Evolutionary conservation across 257 asterid species (phyloP).

Genomic region (Solanum arcanum): DNA sequence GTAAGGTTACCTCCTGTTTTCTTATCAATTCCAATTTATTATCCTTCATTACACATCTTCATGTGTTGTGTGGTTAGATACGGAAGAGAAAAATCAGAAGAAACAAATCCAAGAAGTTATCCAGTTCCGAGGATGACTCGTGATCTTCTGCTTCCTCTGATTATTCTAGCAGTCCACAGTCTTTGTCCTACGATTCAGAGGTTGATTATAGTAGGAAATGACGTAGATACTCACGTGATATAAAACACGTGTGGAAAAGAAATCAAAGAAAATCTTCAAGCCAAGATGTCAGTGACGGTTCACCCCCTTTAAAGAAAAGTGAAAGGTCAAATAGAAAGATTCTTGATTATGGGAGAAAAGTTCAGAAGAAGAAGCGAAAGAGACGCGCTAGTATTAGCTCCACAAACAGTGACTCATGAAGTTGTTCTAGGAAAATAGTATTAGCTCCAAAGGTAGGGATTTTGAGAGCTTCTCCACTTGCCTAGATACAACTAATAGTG

Average conservation of each 20-base stretch:
- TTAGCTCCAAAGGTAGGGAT: conserved; percentile 44
- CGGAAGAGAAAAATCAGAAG: conserved; percentile 47
- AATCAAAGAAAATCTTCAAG: conserved; percentile 23
- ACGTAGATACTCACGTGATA: conserved; percentile 7
- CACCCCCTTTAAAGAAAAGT: conserved; percentile 25
- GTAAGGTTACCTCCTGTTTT: neutral
- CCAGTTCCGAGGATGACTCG: conserved; percentile 22
- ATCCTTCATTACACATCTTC: neutral
- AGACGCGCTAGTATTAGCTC: conserved; percentile 31
- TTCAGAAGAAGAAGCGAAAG: conserved; percentile 35
- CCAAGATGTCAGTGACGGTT: conserved; percentile 16
- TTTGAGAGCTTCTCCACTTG: conserved; percentile 40
- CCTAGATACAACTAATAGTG: too few species aligned
- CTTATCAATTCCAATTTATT: neutral
- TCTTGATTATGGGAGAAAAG: conserved; percentile 32
- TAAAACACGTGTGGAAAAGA: conserved; percentile 22
- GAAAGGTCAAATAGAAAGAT: conserved; percentile 37
- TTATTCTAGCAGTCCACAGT: conserved; percentile 32
- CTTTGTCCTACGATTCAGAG: conserved; percentile 32
- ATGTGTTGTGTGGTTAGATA: conserved; percentile 13
- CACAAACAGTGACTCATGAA: conserved; percentile 36
- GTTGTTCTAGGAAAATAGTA: conserved; percentile 32
- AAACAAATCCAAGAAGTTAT: conserved; percentile 40
- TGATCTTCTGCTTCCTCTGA: conserved; percentile 40
- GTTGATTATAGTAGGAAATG: conserved; percentile 30